These are phyloP conservation scores for Boletus pseudo-olivaceus DNA, from an alignment of 768 basidiomycete species.

Conservation along the genomic window DNA sequence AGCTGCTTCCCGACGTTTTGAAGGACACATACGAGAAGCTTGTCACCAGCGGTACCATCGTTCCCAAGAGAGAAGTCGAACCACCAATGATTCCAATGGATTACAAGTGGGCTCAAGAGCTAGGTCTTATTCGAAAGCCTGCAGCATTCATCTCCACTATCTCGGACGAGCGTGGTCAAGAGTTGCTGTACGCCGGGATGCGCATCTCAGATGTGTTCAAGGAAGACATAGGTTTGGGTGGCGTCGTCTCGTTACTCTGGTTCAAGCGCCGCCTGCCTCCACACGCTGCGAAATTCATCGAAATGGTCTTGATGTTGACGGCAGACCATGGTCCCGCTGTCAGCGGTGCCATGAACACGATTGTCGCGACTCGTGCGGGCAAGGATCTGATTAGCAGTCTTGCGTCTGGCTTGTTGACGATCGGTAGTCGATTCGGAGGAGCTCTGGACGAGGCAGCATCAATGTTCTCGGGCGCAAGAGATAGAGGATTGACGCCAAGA, in stretches of 20 bases:
- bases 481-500: conserved; percentile 91
- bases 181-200: conserved; percentile 98
- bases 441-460: conserved; percentile 95
- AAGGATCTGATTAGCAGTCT: conserved; percentile 98
- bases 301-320: conserved; percentile 99
- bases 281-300: conserved; percentile 97
- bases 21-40: conserved; percentile 83
- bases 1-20: conserved; percentile 86
- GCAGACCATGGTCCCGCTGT: conserved; percentile 98
- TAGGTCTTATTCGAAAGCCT: conserved; percentile 97
- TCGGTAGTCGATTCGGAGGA: conserved; percentile 97
- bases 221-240: conserved; percentile 94
- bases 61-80: conserved; percentile 72
- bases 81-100: conserved; percentile 99
- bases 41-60: conserved; percentile 63
- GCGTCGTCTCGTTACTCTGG: conserved; percentile 95
- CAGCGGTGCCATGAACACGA: conserved; percentile 99
- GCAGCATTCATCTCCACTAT: conserved; percentile 99
- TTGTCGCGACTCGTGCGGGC: conserved; percentile 98
- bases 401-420: conserved; percentile 93
- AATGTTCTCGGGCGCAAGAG: conserved; percentile 92
- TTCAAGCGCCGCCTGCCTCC: conserved; percentile 92
- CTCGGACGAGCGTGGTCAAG: conserved; percentile 98
- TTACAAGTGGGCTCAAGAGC: conserved; percentile 99
- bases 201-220: conserved; percentile 98